Conservation (phyloP, 305 asterid genomes). For the Coffea humblotiana region DNA sequence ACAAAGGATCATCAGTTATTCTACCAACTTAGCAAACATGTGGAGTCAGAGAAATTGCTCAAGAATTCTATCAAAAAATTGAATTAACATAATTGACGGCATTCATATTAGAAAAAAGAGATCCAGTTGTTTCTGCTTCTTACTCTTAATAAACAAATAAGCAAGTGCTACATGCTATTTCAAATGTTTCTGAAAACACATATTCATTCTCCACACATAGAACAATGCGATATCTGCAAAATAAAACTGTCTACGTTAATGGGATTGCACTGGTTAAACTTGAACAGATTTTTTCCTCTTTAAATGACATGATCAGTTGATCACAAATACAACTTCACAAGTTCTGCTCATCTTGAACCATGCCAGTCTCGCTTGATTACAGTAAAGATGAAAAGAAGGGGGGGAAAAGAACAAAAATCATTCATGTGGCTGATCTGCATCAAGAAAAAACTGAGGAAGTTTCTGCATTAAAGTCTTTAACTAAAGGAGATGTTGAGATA, state of each 20-base stretch:
- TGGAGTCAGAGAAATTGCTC: not conserved
- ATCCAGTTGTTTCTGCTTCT: not conserved
- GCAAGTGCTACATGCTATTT: not conserved
- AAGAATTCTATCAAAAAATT: not conserved
- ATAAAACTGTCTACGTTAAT: not conserved
- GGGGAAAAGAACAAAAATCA: not conserved
- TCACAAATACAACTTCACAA: not conserved
- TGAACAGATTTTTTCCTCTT: not conserved
- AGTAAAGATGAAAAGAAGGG: not conserved
- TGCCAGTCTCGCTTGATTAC: not conserved
- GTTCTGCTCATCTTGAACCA: not conserved
- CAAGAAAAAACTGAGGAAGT: not conserved
- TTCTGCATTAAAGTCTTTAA: not conserved
- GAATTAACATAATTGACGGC: not conserved
- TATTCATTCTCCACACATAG: not conserved
- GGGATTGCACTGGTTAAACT: not conserved
- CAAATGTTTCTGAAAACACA: not conserved
- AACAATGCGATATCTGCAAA: not conserved
- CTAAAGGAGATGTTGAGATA: not conserved
- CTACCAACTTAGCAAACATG: not conserved
- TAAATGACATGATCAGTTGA: not conserved
- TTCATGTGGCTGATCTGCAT: not conserved
- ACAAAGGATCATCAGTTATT: not conserved
- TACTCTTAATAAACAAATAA: not conserved
- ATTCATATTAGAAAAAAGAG: not conserved